phyloP scores from a whole-genome alignment of 1,139 yeast species.

The Debaryomyces psychrophilus region DNA sequence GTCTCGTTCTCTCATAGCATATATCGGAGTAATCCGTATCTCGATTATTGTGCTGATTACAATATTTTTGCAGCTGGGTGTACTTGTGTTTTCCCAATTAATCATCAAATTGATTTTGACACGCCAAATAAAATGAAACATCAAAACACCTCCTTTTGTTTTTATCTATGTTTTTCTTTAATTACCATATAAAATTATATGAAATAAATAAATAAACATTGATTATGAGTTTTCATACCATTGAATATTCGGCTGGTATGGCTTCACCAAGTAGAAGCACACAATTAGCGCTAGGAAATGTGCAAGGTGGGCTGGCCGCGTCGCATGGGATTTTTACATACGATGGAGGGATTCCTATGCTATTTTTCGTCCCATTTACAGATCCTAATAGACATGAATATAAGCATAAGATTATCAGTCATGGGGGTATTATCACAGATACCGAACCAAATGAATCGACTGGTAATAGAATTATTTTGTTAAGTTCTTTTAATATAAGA shows the following conservation, averaged over 20 bases:
- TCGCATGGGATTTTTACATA: conserved; percentile 9
- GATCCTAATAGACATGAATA: conserved; percentile 28
- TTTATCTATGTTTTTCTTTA: conserved; percentile 2
- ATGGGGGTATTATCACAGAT: conserved; percentile 39
- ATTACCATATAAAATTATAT: background rate
- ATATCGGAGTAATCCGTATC: background rate
- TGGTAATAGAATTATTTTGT: conserved; percentile 17
- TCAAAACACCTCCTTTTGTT: conserved; percentile 11
- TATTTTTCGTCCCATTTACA: conserved; percentile 26
- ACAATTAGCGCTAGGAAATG: background rate
- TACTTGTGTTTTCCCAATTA: conserved; percentile 6
- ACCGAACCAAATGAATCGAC: conserved; percentile 19
- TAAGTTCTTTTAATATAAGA: conserved; percentile 14
- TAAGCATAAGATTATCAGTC: conserved; percentile 24
- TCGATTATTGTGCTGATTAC: background rate
- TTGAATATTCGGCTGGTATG: conserved; percentile 11
- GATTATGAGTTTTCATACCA: conserved; percentile 14
- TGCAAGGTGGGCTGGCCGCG: conserved; percentile 3
- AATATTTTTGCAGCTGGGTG: conserved; percentile 3
- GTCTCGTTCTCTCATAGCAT: no score
- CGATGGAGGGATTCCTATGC: conserved; percentile 22
- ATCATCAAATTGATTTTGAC: conserved; percentile 2
- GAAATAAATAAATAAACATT: conserved; percentile 1
- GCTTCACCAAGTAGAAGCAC: conserved; percentile 2
- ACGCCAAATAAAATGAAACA: conserved; percentile 5